Evolutionary conservation across 371 early-diverging fungal species (phyloP).

Genomic region (Mortierella sp.): DNA sequence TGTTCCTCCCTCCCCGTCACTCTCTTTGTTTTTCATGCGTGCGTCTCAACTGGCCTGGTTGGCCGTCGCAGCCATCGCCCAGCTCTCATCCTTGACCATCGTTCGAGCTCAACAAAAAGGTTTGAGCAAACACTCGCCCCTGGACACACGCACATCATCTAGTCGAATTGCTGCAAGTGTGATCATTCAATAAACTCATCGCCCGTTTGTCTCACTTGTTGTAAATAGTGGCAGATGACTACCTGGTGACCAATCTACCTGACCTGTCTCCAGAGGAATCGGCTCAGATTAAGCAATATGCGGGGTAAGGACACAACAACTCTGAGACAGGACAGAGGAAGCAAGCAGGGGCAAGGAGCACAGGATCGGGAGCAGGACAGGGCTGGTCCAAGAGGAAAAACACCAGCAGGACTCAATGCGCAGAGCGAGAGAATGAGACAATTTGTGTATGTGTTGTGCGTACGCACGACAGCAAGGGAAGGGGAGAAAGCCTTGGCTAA

Average conservation of each 20-base stretch:
- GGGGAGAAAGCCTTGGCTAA: background rate
- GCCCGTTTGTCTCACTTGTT: background rate
- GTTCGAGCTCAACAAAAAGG: constrained; percentile 28
- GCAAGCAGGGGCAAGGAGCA: background rate
- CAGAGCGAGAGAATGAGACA: too few species aligned
- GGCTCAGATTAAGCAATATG: constrained; percentile 67
- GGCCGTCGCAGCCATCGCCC: constrained; percentile 19
- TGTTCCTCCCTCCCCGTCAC: background rate
- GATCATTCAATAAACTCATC: background rate
- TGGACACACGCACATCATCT: background rate
- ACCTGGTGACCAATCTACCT: constrained; percentile 66
- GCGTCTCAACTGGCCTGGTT: constrained; percentile 17
- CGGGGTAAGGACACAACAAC: constrained; percentile 63
- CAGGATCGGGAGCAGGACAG: background rate
- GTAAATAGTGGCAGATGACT: constrained; percentile 61
- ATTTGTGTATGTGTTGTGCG: too few species aligned
- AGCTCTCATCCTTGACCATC: constrained; percentile 18
- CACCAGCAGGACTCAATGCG: background rate
- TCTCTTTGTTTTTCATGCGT: constrained; percentile 10
- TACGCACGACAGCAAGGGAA: too few species aligned
- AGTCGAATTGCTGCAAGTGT: background rate
- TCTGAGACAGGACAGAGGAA: background rate
- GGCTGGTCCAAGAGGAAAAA: background rate
- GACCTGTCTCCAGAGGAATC: constrained; percentile 58
- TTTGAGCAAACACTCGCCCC: background rate